Base-by-base conservation (phyloP, 2,329 filamentous ascomycete genomes). In the Paramyrothecium roridum region DNA sequence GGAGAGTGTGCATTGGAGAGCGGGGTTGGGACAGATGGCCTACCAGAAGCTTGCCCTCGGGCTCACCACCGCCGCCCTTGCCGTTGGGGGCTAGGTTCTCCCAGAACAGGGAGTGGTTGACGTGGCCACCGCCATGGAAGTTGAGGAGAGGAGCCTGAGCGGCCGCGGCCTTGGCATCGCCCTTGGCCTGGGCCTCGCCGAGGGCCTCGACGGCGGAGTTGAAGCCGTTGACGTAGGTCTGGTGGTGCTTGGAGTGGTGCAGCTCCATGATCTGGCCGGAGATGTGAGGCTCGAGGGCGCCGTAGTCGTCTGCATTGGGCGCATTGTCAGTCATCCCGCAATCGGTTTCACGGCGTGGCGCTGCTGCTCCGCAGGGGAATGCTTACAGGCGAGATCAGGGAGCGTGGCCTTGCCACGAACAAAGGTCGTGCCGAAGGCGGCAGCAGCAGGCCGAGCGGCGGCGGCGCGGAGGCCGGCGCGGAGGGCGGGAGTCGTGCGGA, bases 251-350 rank as follows among this genome's bases (percentile, higher is more conserved):
- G 78, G 84, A 87, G 84, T 96, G 90, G 82, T 96, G 93, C 48
- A 96, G 85, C 79, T 96, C 90, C 93, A 96, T 96, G 80, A 96
- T 96, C 77, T 95, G 86, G 73, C 89, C 89, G 50, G 89, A 93
- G 78, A 96, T 86, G 68, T 80, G 70, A 52, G 85, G 85, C 79
- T 99, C 95, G 67, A 99, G 91, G 52, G 93, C 95, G 71, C 89
- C 91, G 75, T 97, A 99, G 82, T 97, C 95, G 73, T 98, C 93
- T 96, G 63, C 3, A 21, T 11, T 13, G 12, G 37, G 37, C 37
- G 37, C 46, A 26, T 22, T 48, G 22, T 48, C 46, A 22, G 19
- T 26, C 8, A 48, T n/a, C 17, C 40, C 40, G 20, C 20, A n/a
- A 4, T 8, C 8, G 19, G 4, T 13, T 10, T 37, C 26, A 45